A percentile compares a stretch with the other conserved stretches of the same genome.
Conservation (phyloP, 371 early-diverging fungal species). For the Mucor racemosus region DNA sequence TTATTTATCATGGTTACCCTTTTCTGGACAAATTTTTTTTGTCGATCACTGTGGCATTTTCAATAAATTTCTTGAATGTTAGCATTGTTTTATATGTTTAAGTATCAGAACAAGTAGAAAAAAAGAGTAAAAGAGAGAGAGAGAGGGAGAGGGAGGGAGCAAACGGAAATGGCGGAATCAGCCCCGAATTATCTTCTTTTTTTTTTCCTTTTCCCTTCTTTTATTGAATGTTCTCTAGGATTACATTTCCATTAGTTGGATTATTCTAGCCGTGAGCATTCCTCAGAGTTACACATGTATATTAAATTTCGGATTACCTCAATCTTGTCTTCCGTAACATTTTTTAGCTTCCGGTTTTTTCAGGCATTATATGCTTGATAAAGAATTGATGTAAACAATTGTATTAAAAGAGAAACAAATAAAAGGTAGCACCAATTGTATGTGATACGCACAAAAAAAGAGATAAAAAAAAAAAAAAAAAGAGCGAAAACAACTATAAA, state of each 20-base stretch:
- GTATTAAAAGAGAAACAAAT: background rate
- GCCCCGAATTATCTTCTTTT: conserved; percentile 9
- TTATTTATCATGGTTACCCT: conserved; percentile 6
- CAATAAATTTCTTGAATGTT: conserved; percentile 3
- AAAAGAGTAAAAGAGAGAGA: background rate
- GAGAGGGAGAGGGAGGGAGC: background rate
- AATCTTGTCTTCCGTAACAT: conserved; percentile 14
- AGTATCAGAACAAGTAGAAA: background rate
- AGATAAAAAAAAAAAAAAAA: background rate
- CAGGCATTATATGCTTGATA: background rate
- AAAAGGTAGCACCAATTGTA: background rate
- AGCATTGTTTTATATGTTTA: background rate
- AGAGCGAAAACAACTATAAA: too few species aligned
- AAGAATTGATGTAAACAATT: conserved; percentile 8
- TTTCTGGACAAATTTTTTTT: conserved; percentile 12
- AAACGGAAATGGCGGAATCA: conserved; percentile 17
- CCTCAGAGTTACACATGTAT: conserved; percentile 1
- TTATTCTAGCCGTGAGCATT: conserved; percentile 1
- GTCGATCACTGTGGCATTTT: conserved; percentile 12
- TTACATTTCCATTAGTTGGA: conserved; percentile 3
- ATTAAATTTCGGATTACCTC: conserved; percentile 6
- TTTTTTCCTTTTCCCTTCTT: conserved; percentile 4
- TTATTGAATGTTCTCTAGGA: conserved; percentile 1
- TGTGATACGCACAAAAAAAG: background rate
- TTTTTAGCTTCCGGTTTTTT: conserved; percentile 11